Evolutionary conservation across 73 alveolate species (phyloP), one percentile per base, ranked within the genome.

Genomic region (Paramecium sexaurelia): DNA sequence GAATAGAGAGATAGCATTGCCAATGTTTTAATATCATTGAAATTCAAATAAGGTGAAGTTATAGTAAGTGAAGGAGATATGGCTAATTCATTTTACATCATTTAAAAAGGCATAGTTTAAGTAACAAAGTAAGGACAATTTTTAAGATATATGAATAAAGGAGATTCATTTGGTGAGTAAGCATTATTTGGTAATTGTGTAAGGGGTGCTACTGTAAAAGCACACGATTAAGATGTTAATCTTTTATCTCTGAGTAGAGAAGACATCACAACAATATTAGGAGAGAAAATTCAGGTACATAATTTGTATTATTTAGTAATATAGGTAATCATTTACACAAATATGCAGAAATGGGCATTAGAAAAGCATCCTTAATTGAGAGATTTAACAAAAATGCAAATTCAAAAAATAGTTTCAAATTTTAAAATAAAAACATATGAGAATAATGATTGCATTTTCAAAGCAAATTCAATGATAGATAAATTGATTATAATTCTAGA

Each of bases 81-180:
- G 92, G 96, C 94, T 20, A 92, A 90, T 73, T 69, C 91, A 27
- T 87, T 87, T 73, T 92, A 71, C 32, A 66, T 92, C 32, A 92
- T 92, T 20, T 68, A 92, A 69, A 84, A 88, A 71, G 96, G 96
- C 41, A 36, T 26, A 47, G 96, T 92, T 19, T 17, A 55, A 92
- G 85, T 85, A 17, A 66, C 71, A 17, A 57, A 92, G 17, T 69
- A 37, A 68, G 96, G 94, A n/a, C 20, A 66, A 32, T 66, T 85
- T 47, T 67, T 92, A 17, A 57, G 96, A 32, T 47, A 68, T 26
- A 92, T 92, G 96, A 47, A 35, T 27, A 22, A 29, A 87, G 96
- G 96, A 36, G 96, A 92, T 35, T 67, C 84, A 15, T 92, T 92
- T 87, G 96, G 96, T 27, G 96, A 92, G 29, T 85, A 87, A 55